Evolutionary conservation across 768 basidiomycete genomes (phyloP), one percentile per base, ranked within the genome.

Genomic region (Chlorophyllum brunneum): DNA sequence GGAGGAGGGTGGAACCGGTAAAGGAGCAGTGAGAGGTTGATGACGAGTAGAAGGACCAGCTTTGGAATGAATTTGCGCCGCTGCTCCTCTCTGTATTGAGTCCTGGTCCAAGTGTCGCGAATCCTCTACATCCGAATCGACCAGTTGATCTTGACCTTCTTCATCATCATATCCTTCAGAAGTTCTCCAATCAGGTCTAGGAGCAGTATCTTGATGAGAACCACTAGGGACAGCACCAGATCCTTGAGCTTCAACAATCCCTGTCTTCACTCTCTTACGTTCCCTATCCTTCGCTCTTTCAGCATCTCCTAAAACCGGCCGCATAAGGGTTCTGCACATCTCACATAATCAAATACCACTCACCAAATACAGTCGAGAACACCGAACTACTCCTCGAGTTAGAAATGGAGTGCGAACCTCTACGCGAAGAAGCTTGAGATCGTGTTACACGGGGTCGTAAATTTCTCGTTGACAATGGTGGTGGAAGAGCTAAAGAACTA

Each of bases 391-490:
- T 26, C 33, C 50, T 42, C 4, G 54, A 51, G 51, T 33, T 50
- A 43, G 52, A 53, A 9, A 50, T 23, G 8, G 58, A 48, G n/a
- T 36, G 51, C 26, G 60, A 59, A 27, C 56, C 59, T 6, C 54
- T 54, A 13, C 56, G 15, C 0, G 59, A 64, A 15, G 59, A 56
- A 15, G 61, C 44, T 18, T 58, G 42, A 23, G 63, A 63, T 27
- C 64, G 58, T 10, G 34, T 27, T 5, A 27, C 24, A 11, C 51
- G 33, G 5, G 66, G 61, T 13, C 34, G 52, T 3, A 61, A 59
- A 48, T 40, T 57, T 18, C 64, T 54, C 31, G 53, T 58, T 20
- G 64, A 64, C n/a, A 54, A 51, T 1, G 65, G 65, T n/a, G 55
- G 57, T 43, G 61, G 65, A 10, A 65, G 56, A 3, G 44, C 10